Base-by-base conservation (phyloP, 495 filamentous ascomycete genomes). In the Aspergillus wentii region DNA sequence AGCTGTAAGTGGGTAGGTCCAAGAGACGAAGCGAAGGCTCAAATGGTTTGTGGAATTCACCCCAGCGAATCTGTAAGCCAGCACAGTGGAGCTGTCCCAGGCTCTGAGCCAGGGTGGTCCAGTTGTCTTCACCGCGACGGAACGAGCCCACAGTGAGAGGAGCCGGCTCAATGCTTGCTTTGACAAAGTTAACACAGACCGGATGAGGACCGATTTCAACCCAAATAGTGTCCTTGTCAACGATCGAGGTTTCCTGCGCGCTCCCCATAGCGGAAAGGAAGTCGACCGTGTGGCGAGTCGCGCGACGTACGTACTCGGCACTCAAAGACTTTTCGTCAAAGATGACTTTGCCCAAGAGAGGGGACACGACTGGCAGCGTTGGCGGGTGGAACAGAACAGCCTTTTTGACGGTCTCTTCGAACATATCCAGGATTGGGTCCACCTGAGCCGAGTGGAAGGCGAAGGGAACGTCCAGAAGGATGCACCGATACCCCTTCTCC, bases 1-100 rank as follows among this genome's bases (percentile, higher is more conserved):
- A 66, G 1, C 65, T 64, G 43, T 88, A 88, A 5, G 72, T 56
- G 10, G 84, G 84, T 1, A 87, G 67, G 18, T 74, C 57, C 0
- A 86, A 51, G n/a, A 85, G 59, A 10, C 66, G 57, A 6, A 73
- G 68, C 17, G 65, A 70, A 3, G 56, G 38, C 19, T 56, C 44
- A 51, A 82, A 86, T 43, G 79, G 74, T 8, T 69, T 60, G 60
- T 85, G 80, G 47, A 72, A 84, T 50, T 85, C 84, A 35, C 69
- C 72, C 80, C 83, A 91, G 51, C 78, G 52, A 32, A 87, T 54
- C 17, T 75, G 66, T 5, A 80, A 42, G 4, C 85, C 82, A 8
- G 58, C 63, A 3, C 53, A 51, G 53, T 87, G 72, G 14, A 88
- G 59, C 2, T 67, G 61, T 32, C 59, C 55, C 8, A 87, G 49